A percentile compares a stretch with the other conserved stretches of the same genome.
These are phyloP conservation scores for Boechera stricta DNA, from an alignment of 345 rosid genomes.

Conservation along the genomic window DNA sequence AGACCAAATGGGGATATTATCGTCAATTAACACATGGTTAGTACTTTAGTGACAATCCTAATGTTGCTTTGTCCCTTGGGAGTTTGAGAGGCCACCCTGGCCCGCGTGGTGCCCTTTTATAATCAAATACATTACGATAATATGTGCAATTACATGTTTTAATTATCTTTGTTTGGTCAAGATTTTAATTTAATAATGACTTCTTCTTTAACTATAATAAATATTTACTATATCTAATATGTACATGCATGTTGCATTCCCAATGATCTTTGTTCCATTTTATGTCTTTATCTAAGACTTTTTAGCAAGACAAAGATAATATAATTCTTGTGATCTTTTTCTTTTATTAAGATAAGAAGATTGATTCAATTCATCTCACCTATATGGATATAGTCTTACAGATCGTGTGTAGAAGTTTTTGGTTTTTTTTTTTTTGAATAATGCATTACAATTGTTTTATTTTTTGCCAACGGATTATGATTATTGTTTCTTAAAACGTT, in stretches of 20 bases:
- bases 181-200: constrained; percentile 12
- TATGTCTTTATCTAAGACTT: constrained; percentile 17
- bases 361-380: not conserved
- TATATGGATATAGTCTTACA: constrained; percentile 11
- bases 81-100: constrained; percentile 31
- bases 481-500: constrained; percentile 1
- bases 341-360: constrained; percentile 12
- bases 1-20: not conserved
- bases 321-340: not conserved
- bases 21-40: constrained; percentile 22
- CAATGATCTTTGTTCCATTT: constrained; percentile 14
- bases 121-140: constrained; percentile 9
- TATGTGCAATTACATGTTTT: constrained; percentile 34
- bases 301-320: constrained; percentile 9
- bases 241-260: constrained; percentile 44
- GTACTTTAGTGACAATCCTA: constrained; percentile 21
- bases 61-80: constrained; percentile 43
- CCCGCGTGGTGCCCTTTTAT: constrained; percentile 24
- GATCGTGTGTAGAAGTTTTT: constrained; percentile 37
- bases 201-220: constrained; percentile 12
- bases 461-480: not conserved
- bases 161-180: constrained; percentile 26
- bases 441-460: not conserved
- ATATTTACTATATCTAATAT: constrained; percentile 5
- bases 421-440: constrained; percentile 11